Evolutionary conservation across 2,329 filamentous ascomycete species (phyloP).

Genomic region (Aspergillus sp.): DNA sequence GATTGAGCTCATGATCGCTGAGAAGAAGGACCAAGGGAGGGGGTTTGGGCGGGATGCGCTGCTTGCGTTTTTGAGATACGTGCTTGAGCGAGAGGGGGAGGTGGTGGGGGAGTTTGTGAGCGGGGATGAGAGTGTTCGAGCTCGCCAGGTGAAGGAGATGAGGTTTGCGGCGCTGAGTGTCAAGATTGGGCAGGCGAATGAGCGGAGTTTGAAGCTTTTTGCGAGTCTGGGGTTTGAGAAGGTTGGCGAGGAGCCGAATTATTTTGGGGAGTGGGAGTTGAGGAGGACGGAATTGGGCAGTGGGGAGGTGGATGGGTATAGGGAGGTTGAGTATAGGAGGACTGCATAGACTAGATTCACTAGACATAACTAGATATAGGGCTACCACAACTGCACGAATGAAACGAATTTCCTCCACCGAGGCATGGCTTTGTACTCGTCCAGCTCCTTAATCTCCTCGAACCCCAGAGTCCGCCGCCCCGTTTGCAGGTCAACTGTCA

Average conservation of each 20-base stretch:
- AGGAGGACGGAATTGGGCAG: conserved; percentile 35
- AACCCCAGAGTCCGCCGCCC: neutral
- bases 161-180: conserved; percentile 52
- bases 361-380: too few relatives aligned
- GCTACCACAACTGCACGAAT: neutral
- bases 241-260: conserved; percentile 54
- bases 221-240: conserved; percentile 59
- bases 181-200: conserved; percentile 61
- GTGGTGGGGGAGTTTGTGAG: conserved; percentile 60
- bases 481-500: neutral
- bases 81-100: conserved; percentile 52
- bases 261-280: conserved; percentile 68
- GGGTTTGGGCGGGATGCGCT: conserved; percentile 69
- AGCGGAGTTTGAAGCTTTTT: conserved; percentile 59
- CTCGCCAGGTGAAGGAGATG: conserved; percentile 2
- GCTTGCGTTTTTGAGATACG: conserved; percentile 67
- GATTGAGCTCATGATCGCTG: conserved; percentile 84
- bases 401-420: neutral
- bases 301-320: conserved; percentile 38
- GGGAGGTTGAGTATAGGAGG: conserved; percentile 37
- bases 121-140: conserved; percentile 11
- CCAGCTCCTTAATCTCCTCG: conserved; percentile 3
- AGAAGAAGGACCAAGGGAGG: conserved; percentile 53
- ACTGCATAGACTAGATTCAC: neutral
- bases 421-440: neutral